Conservation (phyloP, 1,139 yeast species). For the Hanseniaspora sp. region DNA sequence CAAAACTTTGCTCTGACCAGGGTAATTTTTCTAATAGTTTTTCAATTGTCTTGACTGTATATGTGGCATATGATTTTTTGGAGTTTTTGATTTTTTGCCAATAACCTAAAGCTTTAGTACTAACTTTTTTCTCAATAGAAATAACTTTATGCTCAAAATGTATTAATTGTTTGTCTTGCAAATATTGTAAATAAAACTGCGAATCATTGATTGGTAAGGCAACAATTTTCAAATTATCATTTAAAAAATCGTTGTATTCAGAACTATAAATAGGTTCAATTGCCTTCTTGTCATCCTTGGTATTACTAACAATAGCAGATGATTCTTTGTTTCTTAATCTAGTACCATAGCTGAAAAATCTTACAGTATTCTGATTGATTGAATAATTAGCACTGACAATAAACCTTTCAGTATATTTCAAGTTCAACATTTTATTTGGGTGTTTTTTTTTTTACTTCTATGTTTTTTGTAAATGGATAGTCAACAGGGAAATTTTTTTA, state of each 20-base stretch:
- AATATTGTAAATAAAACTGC: conserved; percentile 48
- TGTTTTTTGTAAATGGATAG: too few species aligned
- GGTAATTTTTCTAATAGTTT: conserved; percentile 37
- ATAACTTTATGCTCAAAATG: conserved; percentile 28
- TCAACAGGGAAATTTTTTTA: too few species aligned
- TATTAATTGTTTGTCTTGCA: conserved; percentile 37
- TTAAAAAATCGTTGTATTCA: conserved; percentile 18
- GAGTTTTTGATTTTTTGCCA: conserved; percentile 39
- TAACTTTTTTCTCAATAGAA: conserved; percentile 33
- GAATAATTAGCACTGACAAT: too few species aligned
- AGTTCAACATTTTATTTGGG: too few species aligned
- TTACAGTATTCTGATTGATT: neutral
- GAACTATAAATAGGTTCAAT: neutral
- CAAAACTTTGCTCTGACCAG: conserved; percentile 43
- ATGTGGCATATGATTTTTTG: conserved; percentile 35
- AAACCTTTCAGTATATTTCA: too few species aligned
- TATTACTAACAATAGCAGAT: neutral
- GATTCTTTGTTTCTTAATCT: neutral
- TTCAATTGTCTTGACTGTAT: conserved; percentile 35
- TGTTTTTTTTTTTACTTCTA: too few species aligned
- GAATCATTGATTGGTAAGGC: conserved; percentile 51
- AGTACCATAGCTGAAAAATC: neutral
- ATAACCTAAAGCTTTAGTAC: conserved; percentile 37
- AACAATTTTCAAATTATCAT: conserved; percentile 39
- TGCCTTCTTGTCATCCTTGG: neutral